Conservation (phyloP, 345 rosid genomes). For the Linum lewisii region DNA sequence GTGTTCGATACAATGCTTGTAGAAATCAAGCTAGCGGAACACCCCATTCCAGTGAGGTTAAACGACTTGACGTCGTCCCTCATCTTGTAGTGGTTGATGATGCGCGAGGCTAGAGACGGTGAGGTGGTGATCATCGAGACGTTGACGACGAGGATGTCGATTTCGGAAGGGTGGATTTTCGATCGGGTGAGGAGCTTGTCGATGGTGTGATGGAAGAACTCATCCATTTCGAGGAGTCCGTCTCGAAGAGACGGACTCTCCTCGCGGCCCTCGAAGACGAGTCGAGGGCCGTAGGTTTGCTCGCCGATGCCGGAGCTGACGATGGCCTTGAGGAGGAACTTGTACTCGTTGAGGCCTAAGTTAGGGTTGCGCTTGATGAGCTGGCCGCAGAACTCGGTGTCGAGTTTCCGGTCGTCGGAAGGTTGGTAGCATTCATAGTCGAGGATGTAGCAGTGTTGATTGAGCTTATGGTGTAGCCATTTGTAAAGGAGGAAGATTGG, state of each 20-base stretch:
- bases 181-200: neutral
- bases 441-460: neutral
- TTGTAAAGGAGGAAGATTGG: neutral
- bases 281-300: neutral
- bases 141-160: neutral
- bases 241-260: neutral
- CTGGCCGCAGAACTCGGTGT: neutral
- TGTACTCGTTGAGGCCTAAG: neutral
- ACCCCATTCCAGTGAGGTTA: conserved; percentile 40
- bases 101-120: neutral
- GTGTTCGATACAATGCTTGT: conserved; percentile 18
- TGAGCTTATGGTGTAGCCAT: neutral
- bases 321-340: neutral
- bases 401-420: neutral
- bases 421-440: neutral
- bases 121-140: neutral
- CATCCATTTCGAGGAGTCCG: neutral
- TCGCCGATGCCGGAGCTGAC: neutral
- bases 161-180: neutral
- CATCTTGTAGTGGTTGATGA: conserved; percentile 1
- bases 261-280: neutral
- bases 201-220: neutral
- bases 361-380: neutral
- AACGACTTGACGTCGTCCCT: neutral
- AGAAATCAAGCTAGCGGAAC: conserved; percentile 30